Conservation (phyloP, 2,329 filamentous ascomycete species). For the Sporothrix curviconia region DNA sequence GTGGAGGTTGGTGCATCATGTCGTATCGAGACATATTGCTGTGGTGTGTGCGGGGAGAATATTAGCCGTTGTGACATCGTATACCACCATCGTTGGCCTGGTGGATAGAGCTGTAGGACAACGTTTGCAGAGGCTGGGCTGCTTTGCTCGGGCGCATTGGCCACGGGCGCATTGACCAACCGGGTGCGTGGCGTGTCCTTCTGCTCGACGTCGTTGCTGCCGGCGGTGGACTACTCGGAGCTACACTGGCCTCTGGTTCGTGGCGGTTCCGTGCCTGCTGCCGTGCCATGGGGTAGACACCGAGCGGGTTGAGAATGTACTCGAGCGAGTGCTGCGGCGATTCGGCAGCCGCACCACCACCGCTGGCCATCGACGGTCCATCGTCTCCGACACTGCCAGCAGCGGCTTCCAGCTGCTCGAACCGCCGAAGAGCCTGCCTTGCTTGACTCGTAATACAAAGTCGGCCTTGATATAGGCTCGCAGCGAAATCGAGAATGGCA, state of each 20-base stretch:
- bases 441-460: constrained; percentile 15
- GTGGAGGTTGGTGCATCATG: neutral
- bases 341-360: neutral
- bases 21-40: no score
- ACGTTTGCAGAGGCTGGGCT: neutral
- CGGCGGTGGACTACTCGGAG: neutral
- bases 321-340: constrained; percentile 13
- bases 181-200: neutral
- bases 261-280: constrained; percentile 13
- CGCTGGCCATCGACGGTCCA: neutral
- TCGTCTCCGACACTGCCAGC: neutral
- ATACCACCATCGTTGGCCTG: no score
- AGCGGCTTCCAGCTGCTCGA: constrained; percentile 8
- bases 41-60: no score
- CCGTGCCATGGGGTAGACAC: constrained; percentile 16
- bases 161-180: neutral
- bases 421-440: constrained; percentile 5
- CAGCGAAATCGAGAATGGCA: constrained; percentile 7
- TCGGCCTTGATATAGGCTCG: constrained; percentile 14
- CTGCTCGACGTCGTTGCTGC: neutral
- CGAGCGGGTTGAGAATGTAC: constrained; percentile 17
- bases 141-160: neutral
- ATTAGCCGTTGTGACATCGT: no score
- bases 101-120: no score
- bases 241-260: constrained; percentile 7